Conservation (phyloP, 164 flowering plant species). For the Amborella trichopoda region DNA sequence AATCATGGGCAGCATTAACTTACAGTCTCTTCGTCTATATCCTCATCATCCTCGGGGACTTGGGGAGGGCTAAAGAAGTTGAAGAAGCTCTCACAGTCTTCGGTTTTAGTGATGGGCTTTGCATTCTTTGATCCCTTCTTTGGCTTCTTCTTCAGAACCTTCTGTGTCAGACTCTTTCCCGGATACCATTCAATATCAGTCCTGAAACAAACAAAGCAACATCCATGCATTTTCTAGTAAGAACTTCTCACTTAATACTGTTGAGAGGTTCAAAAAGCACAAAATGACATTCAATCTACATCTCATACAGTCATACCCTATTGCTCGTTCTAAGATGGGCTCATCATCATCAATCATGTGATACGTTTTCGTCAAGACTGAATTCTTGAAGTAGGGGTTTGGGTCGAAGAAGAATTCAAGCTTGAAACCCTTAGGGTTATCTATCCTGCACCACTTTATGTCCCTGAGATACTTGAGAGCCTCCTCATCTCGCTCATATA, state of each 20-base stretch:
- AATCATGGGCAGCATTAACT: conserved; percentile 6
- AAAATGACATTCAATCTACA: no score
- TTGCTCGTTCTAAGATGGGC: conserved; percentile 34
- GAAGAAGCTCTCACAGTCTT: conserved; percentile 36
- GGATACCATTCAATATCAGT: conserved; percentile 35
- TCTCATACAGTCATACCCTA: conserved; percentile 21
- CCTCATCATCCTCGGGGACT: conserved; percentile 25
- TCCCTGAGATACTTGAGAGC: conserved; percentile 30
- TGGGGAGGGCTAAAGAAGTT: conserved; percentile 28
- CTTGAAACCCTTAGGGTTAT: conserved; percentile 38
- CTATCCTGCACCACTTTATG: conserved; percentile 30
- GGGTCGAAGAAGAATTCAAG: conserved; percentile 36
- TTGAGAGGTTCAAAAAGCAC: no score
- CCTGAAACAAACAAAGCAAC: conserved; percentile 8
- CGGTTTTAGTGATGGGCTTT: conserved; percentile 32
- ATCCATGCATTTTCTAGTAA: no score
- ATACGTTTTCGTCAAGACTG: conserved; percentile 31
- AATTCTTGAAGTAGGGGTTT: conserved; percentile 30
- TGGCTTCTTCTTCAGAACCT: conserved; percentile 29
- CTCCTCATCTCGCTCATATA: conserved; percentile 28
- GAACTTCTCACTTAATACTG: no score
- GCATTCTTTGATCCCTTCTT: conserved; percentile 30
- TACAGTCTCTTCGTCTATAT: conserved; percentile 24
- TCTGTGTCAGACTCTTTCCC: conserved; percentile 29
- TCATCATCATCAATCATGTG: conserved; percentile 43